These are phyloP conservation scores for Pichia cephalocereana DNA, from an alignment of 805 yeast genomes.

Conservation along the genomic window DNA sequence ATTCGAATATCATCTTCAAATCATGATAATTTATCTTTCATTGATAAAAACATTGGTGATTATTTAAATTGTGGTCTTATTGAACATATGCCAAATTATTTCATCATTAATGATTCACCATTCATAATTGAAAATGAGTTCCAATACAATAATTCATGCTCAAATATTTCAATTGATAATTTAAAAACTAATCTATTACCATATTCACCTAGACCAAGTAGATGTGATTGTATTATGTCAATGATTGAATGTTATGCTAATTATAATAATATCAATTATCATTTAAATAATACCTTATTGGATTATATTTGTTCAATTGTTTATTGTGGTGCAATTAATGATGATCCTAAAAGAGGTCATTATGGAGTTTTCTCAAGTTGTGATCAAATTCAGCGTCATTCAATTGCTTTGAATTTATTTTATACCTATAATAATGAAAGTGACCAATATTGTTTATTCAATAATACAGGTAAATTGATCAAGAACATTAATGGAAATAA, in stretches of 20 bases:
- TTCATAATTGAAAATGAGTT: neutral
- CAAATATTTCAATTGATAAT: neutral
- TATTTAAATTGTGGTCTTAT: slow-evolving; percentile 13
- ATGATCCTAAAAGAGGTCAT: slow-evolving; percentile 29
- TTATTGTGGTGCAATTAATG: slow-evolving; percentile 31
- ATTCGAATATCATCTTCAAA: slow-evolving; percentile 2
- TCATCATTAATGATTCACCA: neutral
- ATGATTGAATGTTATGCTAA: slow-evolving; percentile 30
- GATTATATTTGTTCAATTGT: slow-evolving; percentile 26
- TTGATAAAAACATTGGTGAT: neutral
- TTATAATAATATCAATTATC: neutral
- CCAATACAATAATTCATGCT: neutral
- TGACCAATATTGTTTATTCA: slow-evolving; percentile 11
- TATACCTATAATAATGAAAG: slow-evolving; percentile 19
- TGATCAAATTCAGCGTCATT: slow-evolving; percentile 27
- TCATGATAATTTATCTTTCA: neutral
- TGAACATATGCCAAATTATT: slow-evolving; percentile 11
- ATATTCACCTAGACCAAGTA: slow-evolving; percentile 31
- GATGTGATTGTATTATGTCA: slow-evolving; percentile 37
- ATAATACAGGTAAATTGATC: slow-evolving; percentile 12
- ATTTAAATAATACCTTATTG: neutral
- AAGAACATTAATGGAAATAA: slow-evolving; percentile 1
- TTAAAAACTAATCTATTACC: slow-evolving; percentile 23
- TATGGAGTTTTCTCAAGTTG: slow-evolving; percentile 37
- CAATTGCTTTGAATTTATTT: slow-evolving; percentile 33